A percentile compares a stretch with the other conserved stretches of the same genome.
These are phyloP conservation scores for Pachysandra terminalis DNA, from an alignment of 164 flowering plant genomes.

Conservation along the genomic window DNA sequence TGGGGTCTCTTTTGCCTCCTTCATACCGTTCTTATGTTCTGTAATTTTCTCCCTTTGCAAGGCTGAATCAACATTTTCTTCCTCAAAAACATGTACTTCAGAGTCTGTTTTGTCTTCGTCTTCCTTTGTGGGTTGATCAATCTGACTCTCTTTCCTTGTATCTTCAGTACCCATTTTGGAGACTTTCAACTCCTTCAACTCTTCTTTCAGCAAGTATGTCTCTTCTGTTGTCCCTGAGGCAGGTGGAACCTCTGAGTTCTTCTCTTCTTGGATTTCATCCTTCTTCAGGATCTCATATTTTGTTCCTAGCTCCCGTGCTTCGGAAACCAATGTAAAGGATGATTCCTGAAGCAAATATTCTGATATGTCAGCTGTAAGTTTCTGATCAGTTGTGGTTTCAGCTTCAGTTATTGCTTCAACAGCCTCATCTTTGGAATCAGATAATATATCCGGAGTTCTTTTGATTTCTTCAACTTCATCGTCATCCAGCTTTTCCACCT, in stretches of 20 bases:
- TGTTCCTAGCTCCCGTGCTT: too few relatives aligned
- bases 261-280: background rate
- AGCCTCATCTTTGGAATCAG: conserved; percentile 1
- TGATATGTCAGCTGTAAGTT: too few relatives aligned
- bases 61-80: background rate
- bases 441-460: too few relatives aligned
- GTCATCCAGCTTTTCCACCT: too few relatives aligned
- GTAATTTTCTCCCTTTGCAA: conserved; percentile 10
- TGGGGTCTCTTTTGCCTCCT: conserved; percentile 1
- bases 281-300: background rate
- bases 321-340: conserved; percentile 4
- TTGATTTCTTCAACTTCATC: too few relatives aligned
- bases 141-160: conserved; percentile 1
- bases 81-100: conserved; percentile 4
- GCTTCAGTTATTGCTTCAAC: background rate
- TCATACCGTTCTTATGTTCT: background rate
- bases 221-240: background rate
- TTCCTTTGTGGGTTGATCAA: background rate
- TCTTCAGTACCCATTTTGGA: conserved; percentile 7
- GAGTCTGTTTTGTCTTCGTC: background rate
- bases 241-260: too few relatives aligned
- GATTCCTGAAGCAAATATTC: too few relatives aligned
- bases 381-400: too few relatives aligned
- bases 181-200: conserved; percentile 4
- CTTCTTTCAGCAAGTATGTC: conserved; percentile 8